A percentile compares a stretch with the other conserved stretches of the same genome.
These are phyloP conservation scores for Nidula microcarpa DNA, from an alignment of 768 basidiomycete genomes.

Conservation along the genomic window DNA sequence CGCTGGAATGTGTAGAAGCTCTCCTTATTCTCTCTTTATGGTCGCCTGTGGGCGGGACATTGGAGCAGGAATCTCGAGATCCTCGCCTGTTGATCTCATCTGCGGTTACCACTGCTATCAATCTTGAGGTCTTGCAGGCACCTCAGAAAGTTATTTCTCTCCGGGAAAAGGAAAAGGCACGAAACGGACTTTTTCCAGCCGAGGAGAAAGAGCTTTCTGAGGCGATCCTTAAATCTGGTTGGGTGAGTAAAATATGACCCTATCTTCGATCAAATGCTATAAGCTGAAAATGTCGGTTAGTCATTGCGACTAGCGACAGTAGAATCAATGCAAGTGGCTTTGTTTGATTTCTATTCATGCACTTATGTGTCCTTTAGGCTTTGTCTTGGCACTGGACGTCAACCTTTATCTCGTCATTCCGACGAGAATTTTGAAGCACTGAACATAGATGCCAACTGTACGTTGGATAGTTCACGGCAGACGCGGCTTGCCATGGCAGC, in stretches of 20 bases:
- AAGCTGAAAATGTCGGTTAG: conserved; percentile 13
- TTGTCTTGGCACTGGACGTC: conserved; percentile 38
- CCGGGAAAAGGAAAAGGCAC: conserved; percentile 16
- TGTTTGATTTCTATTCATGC: background rate
- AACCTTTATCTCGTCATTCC: conserved; percentile 30
- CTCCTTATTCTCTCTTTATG: conserved; percentile 40
- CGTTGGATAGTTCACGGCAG: conserved; percentile 19
- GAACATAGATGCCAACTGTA: conserved; percentile 16
- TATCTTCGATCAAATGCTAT: too few species aligned
- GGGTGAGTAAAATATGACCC: too few species aligned
- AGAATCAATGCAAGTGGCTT: conserved; percentile 33
- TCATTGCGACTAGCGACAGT: conserved; percentile 32
- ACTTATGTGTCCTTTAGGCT: conserved; percentile 23
- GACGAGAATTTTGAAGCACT: conserved; percentile 24
- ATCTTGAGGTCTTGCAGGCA: conserved; percentile 33
- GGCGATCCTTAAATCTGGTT: too few species aligned
- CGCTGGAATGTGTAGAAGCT: conserved; percentile 36
- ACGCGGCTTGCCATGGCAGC: conserved; percentile 31
- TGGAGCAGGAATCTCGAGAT: conserved; percentile 23
- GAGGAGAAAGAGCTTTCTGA: too few species aligned
- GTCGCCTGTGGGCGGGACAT: conserved; percentile 33
- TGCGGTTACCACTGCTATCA: conserved; percentile 46
- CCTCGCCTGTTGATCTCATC: conserved; percentile 33
- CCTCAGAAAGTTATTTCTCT: conserved; percentile 25
- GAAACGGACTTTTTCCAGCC: too few species aligned